Evolutionary conservation across 2,329 filamentous ascomycete genomes (phyloP).

Genomic region (Trematosphaeria pertusa): DNA sequence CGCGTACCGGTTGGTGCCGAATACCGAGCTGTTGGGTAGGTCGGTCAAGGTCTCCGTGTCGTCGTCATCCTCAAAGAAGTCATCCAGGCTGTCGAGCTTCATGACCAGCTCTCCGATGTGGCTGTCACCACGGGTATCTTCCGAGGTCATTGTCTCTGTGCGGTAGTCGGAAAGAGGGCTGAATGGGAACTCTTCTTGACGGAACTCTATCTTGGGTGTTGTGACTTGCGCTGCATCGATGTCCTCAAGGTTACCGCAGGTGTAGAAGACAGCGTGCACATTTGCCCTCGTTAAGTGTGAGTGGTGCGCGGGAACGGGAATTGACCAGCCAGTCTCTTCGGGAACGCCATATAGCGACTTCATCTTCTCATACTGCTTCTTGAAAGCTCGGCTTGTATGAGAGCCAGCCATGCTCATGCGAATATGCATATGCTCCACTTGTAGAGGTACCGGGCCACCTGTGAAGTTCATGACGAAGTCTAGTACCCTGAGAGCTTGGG

Average conservation of each 20-base stretch:
- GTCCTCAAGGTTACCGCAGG: constrained; percentile 67
- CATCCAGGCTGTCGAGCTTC: constrained; percentile 62
- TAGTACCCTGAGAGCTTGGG: constrained; percentile 87
- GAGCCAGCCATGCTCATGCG: constrained; percentile 98
- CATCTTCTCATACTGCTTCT: constrained; percentile 93
- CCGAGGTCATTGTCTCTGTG: constrained; percentile 91
- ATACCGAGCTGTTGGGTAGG: constrained; percentile 41
- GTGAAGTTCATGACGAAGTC: constrained; percentile 97
- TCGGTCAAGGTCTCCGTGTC: constrained; percentile 45
- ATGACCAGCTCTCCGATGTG: constrained; percentile 82
- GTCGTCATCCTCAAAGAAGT: constrained; percentile 60
- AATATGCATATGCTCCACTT: constrained; percentile 89
- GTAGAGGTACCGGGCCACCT: constrained; percentile 67
- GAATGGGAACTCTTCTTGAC: constrained; percentile 84
- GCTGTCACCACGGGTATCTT: constrained; percentile 74
- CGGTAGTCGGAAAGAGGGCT: constrained; percentile 73
- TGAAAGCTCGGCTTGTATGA: constrained; percentile 77
- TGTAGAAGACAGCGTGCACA: constrained; percentile 95
- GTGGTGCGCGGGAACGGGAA: constrained; percentile 89
- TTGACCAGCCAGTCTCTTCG: constrained; percentile 93
- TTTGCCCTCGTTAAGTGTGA: constrained; percentile 86
- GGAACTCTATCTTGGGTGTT: constrained; percentile 90
- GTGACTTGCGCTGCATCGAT: constrained; percentile 64
- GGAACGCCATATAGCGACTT: constrained; percentile 97
- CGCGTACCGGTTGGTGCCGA: constrained; percentile 32